Evolutionary conservation across 2,329 filamentous ascomycete genomes (phyloP), one percentile per base, ranked within the genome.

Genomic region (Scolecobasidium constrictum): DNA sequence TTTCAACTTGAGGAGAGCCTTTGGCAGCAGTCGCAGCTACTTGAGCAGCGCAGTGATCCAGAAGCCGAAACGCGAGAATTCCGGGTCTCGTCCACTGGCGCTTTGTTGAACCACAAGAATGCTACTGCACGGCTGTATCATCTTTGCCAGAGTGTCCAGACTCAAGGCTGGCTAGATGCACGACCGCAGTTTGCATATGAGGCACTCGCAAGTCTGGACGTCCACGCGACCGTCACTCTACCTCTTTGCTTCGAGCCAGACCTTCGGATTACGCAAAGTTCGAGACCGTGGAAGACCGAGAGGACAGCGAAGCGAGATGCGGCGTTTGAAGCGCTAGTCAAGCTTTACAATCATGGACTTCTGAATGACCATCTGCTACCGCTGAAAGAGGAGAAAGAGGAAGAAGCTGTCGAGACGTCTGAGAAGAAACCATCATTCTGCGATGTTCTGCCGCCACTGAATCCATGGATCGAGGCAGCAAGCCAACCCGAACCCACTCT

Each of bases 301-400:
- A 74, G 69, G 45, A 78, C 77, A 50, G 86, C 87, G 0, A 78
- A 69, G 50, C 86, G 83, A 54, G 90, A 95, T 58, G 86, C 82
- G 1, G 83, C 86, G 0, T 92, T 94, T 47, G 75, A 85, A 53
- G 84, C 87, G 1, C 94, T 88, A 54, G 62, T 75, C 17, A 68
- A 68, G 4, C 67, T 96, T 0, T 78, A 90, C 54, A 52, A 73
- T 5, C 80, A 74, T 19, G 81, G 82, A 0, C 65, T 95, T 4
- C 61, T 96, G 1, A 87, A 85, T 47, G 75, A 93, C 12, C 71
- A 94, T 51, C 62, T 95, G 0, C 67, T 94, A 33, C 90, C 90
- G 4, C 53, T 49, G 4, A 40, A 22, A 3, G 26, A 34, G 11
- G 36, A 43, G 17, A 2, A 7, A 5, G 39, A 49, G 22, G 39